These are phyloP conservation scores for Coemansia javaensis DNA, from an alignment of 192 early-diverging fungal genomes.

Conservation along the genomic window DNA sequence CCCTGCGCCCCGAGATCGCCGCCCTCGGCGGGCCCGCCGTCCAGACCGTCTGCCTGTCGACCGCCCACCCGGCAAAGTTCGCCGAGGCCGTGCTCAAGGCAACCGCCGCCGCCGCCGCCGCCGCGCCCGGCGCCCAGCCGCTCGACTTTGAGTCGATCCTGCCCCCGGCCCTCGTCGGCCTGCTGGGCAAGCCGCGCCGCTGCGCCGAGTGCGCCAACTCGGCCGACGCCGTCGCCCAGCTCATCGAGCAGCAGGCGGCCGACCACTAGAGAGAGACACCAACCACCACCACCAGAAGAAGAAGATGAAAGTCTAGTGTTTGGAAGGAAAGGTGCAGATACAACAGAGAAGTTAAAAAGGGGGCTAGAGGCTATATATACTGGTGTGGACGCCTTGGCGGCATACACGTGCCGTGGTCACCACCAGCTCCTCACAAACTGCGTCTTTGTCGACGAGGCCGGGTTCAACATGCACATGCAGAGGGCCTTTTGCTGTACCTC, in stretches of 20 bases:
- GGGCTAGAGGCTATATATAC: too few species aligned
- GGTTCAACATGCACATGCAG: too few species aligned
- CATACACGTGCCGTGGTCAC: too few species aligned
- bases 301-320: too few species aligned
- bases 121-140: too few species aligned
- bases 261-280: neutral
- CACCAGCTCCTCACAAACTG: too few species aligned
- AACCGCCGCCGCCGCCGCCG: slow-evolving; percentile 43
- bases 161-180: slow-evolving; percentile 63
- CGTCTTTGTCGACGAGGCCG: too few species aligned
- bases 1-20: slow-evolving; percentile 17
- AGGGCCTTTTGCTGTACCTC: too few species aligned
- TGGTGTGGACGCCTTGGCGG: too few species aligned
- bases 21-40: slow-evolving; percentile 6
- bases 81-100: slow-evolving; percentile 83
- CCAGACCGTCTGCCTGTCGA: slow-evolving; percentile 68
- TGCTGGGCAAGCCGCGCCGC: slow-evolving; percentile 66
- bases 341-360: too few species aligned
- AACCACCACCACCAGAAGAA: too few species aligned
- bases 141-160: slow-evolving; percentile 59
- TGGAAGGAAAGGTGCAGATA: too few species aligned
- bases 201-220: slow-evolving; percentile 51
- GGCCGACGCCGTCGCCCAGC: slow-evolving; percentile 35
- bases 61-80: slow-evolving; percentile 96
- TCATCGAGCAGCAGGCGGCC: slow-evolving; percentile 19